These are phyloP conservation scores for Inonotus hispidus DNA, from an alignment of 1,284 basidiomycete species.

Conservation along the genomic window DNA sequence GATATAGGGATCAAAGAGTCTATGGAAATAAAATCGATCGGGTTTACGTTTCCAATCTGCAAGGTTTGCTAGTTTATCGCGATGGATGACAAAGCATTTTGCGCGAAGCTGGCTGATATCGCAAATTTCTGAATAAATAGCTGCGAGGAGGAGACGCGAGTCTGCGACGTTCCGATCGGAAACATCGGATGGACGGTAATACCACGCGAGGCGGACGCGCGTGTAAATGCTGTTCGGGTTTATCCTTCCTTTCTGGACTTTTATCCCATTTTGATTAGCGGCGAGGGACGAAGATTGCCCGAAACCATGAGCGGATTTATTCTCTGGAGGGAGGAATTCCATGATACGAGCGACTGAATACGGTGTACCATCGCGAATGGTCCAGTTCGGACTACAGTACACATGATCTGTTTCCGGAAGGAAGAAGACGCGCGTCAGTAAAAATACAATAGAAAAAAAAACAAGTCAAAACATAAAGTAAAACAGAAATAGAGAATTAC, in stretches of 20 bases:
- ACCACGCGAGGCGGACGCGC: constrained; percentile 86
- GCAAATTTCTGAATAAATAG: constrained; percentile 93
- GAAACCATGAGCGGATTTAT: constrained; percentile 22
- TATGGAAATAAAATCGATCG: constrained; percentile 92
- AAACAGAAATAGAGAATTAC: constrained; percentile 39
- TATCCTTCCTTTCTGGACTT: not conserved
- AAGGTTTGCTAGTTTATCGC: constrained; percentile 91
- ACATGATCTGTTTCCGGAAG: constrained; percentile 74
- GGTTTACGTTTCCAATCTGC: constrained; percentile 93
- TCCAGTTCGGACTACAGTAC: constrained; percentile 90
- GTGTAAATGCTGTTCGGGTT: constrained; percentile 49
- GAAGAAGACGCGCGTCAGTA: constrained; percentile 30
- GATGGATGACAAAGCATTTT: constrained; percentile 89
- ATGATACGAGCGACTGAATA: constrained; percentile 94
- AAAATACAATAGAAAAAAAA: constrained; percentile 13
- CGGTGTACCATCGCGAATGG: constrained; percentile 84
- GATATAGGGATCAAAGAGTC: constrained; percentile 95
- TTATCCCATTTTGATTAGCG: constrained; percentile 26
- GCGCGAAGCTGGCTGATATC: constrained; percentile 88
- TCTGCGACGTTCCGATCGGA: constrained; percentile 82
- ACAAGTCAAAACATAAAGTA: constrained; percentile 18
- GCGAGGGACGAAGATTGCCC: constrained; percentile 21
- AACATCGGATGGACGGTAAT: constrained; percentile 88
- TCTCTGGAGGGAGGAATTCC: constrained; percentile 85
- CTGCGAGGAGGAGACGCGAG: constrained; percentile 84